Conservation (phyloP, 2,329 filamentous ascomycete species). For the Tolypocladium endophyticum region DNA sequence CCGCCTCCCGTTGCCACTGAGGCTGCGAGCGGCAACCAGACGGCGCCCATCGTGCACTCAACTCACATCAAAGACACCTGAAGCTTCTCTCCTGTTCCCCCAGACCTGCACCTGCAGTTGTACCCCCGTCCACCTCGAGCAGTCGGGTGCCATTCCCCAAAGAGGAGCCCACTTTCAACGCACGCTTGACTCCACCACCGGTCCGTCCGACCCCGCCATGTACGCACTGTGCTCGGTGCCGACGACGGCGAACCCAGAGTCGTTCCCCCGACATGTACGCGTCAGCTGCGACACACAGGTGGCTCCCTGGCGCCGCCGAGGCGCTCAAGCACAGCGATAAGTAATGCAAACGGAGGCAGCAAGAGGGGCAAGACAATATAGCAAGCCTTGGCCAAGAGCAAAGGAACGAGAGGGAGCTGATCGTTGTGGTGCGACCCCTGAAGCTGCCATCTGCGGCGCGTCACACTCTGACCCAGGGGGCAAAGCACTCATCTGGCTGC, state of each 20-base stretch:
- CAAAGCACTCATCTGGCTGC: neutral
- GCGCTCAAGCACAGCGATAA: neutral
- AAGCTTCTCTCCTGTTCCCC: neutral
- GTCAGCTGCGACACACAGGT: neutral
- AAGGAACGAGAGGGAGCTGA: too few species aligned
- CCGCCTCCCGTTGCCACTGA: neutral
- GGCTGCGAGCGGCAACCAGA: too few species aligned
- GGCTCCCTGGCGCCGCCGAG: neutral
- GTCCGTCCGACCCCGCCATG: neutral
- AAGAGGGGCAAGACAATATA: too few species aligned
- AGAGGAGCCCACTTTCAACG: neutral
- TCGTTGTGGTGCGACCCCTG: too few species aligned
- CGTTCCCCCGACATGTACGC: neutral
- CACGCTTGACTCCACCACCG: neutral
- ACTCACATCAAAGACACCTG: neutral
- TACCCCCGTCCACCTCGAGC: too few species aligned
- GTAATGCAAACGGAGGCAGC: neutral
- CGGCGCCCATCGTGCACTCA: neutral
- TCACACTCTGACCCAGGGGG: too few species aligned
- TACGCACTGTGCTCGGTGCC: neutral
- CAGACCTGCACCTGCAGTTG: neutral
- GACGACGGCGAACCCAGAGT: neutral
- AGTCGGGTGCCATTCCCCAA: neutral
- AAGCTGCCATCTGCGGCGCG: too few species aligned
- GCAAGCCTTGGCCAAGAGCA: neutral